Base-by-base conservation (phyloP, 495 filamentous ascomycete genomes). In the Rostrohypoxylon terebratum region DNA sequence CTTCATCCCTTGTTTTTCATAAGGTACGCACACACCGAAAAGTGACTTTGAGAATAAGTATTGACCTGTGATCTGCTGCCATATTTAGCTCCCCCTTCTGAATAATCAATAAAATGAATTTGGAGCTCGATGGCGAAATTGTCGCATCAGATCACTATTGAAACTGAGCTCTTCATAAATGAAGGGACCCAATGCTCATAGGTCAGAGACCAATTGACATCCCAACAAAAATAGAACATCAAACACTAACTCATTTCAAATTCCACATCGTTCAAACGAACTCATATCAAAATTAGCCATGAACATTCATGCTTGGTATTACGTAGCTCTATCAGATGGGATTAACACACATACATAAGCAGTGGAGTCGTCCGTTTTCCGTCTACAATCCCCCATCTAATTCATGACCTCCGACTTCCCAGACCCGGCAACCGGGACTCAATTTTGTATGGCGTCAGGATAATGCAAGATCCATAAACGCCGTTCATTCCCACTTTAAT, bases 281-380 rank as follows among this genome's bases (percentile, higher is more conserved):
- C 16, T 18, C 2, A 6, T 10, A 18, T 6, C 28, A 21, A 50
- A 42, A 14, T 23, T 55, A 13, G 59, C 59, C 71, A 66, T 69
- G 57, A 69, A 47, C 54, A 20, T 65, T 66, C 70, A 73, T 73
- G 65, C 47, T 66, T 10, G n/a, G 16, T 57, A 73, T 69, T 73
- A 53, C 23, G 48, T 53, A 73, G 9, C 25, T 73, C 66, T 69
- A 73, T 66, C 48, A 51, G 42, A 51, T 57, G 51, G 48, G 33
- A 42, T 67, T 51, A 21, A 45, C 64, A 48, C 40, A 66, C 57
- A 42, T 63, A 66, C 57, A 42, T 63, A 42, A 60, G 57, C 69
- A 63, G 21, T 36, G 42, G 44, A 31, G 66, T 65, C 69, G 59
- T 68, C 59, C 45, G 25, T 44, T 55, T 33, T 50, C 50, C 31